phyloP scores from a whole-genome alignment of 208 protist species.

The Herpetomonas tarakana region DNA sequence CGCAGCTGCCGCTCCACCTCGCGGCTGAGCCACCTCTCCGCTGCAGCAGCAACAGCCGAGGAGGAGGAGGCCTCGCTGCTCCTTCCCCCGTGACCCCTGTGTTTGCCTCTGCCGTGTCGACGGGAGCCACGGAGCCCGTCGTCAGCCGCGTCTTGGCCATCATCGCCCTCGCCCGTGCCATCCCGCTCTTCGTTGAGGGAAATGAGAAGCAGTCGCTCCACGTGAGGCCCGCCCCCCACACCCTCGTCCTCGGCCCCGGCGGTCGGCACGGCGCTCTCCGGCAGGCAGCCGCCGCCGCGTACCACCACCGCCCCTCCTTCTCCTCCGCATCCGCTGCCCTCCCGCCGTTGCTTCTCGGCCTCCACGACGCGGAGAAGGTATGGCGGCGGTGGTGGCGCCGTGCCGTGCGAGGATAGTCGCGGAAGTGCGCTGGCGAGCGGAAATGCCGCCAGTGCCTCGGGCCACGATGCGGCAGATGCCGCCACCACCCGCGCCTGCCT shows the following conservation, averaged over 20 bases:
- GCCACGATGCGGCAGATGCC: not conserved
- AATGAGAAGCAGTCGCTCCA: no score
- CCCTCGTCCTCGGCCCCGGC: not conserved
- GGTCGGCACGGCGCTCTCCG: not conserved
- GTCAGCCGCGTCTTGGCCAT: not conserved
- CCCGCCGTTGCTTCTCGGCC: not conserved
- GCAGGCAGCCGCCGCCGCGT: no score
- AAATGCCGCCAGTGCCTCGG: not conserved
- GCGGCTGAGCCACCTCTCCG: not conserved
- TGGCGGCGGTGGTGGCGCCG: not conserved
- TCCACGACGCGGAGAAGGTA: not conserved
- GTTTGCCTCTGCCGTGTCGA: no score
- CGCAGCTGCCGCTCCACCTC: constrained; percentile 7
- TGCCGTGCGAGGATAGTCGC: not conserved
- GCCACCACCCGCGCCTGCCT: no score
- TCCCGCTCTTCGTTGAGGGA: no score
- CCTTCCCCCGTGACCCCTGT: no score
- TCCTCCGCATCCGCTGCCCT: no score
- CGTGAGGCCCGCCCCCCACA: not conserved
- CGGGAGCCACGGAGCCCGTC: no score
- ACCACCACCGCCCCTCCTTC: no score
- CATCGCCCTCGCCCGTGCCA: not conserved
- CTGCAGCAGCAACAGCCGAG: not conserved
- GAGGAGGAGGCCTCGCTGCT: not conserved
- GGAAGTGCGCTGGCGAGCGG: not conserved